A percentile compares a stretch with the other conserved stretches of the same genome.
These are phyloP conservation scores for Cicer pinnatifidum DNA, from an alignment of 306 rosid genomes.

Conservation along the genomic window DNA sequence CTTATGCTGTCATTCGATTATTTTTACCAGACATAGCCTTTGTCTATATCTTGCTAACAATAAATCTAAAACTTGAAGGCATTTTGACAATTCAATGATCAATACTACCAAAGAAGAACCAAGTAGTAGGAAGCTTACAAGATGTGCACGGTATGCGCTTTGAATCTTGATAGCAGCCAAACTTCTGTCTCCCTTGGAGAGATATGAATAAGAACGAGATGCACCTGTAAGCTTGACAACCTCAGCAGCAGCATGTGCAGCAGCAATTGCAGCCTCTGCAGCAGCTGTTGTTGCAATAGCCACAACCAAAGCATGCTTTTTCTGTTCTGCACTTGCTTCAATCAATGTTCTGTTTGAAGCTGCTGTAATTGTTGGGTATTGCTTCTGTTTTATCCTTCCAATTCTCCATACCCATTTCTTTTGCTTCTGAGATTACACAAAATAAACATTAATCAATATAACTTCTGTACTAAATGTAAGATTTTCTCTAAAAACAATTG, in stretches of 20 bases:
- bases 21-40: no score
- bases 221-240: conserved; percentile 72
- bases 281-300: conserved; percentile 87
- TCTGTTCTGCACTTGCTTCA: conserved; percentile 76
- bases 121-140: conserved; percentile 55
- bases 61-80: conserved; percentile 5
- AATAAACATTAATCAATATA: conserved; percentile 22
- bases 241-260: conserved; percentile 88
- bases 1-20: no score
- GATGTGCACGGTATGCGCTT: conserved; percentile 77
- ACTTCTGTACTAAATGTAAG: neutral
- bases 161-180: conserved; percentile 78
- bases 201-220: conserved; percentile 46
- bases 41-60: conserved; percentile 8
- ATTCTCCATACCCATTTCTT: conserved; percentile 65
- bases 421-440: conserved; percentile 49
- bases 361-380: conserved; percentile 56
- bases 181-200: conserved; percentile 49
- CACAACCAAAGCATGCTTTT: conserved; percentile 76
- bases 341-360: conserved; percentile 55
- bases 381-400: conserved; percentile 56
- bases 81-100: neutral
- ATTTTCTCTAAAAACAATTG: neutral
- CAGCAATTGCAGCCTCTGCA: conserved; percentile 87
- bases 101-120: neutral